phyloP scores from a whole-genome alignment of 805 yeast species.

The Metschnikowia santaceciliae region DNA sequence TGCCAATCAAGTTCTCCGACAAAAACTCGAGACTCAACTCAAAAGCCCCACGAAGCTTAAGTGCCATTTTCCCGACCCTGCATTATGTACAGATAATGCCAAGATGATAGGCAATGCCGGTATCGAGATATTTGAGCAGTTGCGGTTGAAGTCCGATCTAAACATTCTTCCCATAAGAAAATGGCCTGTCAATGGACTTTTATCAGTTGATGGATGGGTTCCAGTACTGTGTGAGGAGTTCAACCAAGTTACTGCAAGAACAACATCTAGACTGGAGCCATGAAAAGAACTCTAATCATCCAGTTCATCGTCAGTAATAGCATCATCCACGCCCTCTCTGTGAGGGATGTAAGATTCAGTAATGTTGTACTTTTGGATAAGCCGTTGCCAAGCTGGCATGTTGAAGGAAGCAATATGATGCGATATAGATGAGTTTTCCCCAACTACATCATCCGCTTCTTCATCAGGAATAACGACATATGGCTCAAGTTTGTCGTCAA shows the following conservation, averaged over 20 bases:
- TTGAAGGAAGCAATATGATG: slow-evolving; percentile 77
- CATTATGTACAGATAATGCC: slow-evolving; percentile 90
- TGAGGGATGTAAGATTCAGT: slow-evolving; percentile 50
- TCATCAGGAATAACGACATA: slow-evolving; percentile 36
- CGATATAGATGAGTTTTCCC: neutral
- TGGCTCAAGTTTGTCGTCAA: slow-evolving; percentile 46
- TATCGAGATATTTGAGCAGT: slow-evolving; percentile 70
- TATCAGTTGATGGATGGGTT: slow-evolving; percentile 51
- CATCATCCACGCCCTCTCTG: slow-evolving; percentile 23
- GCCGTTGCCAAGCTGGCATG: slow-evolving; percentile 56
- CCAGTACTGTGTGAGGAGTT: slow-evolving; percentile 11
- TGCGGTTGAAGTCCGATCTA: slow-evolving; percentile 45
- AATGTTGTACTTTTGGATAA: slow-evolving; percentile 54
- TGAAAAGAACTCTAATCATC: neutral
- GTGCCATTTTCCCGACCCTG: slow-evolving; percentile 64
- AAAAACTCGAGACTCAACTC: slow-evolving; percentile 42
- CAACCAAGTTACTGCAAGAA: neutral
- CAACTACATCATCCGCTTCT: slow-evolving; percentile 10
- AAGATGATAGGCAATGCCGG: slow-evolving; percentile 99
- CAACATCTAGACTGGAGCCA: neutral
- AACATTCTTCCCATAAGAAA: slow-evolving; percentile 63
- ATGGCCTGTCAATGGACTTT: slow-evolving; percentile 71
- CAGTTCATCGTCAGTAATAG: slow-evolving; percentile 4
- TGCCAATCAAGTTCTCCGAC: slow-evolving; percentile 58
- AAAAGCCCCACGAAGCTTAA: slow-evolving; percentile 15